phyloP scores from a whole-genome alignment of 2,329 filamentous ascomycete genomes.

The Dichotomopilus funicola region DNA sequence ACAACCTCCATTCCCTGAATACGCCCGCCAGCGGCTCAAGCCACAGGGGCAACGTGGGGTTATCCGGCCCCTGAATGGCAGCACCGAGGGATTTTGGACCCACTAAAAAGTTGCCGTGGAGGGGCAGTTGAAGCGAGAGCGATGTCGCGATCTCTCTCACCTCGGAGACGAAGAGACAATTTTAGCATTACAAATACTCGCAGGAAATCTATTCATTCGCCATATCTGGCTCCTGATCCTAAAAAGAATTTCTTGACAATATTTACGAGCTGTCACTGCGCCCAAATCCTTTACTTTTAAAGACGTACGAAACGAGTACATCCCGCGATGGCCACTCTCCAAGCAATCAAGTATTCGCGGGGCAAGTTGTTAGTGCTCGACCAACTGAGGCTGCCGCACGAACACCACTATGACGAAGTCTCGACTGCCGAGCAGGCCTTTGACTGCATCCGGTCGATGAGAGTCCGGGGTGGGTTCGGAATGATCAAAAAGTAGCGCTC shows the following conservation, averaged over 20 bases:
- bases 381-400: conserved; percentile 75
- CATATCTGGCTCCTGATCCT: too few species aligned
- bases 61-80: too few species aligned
- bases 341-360: conserved; percentile 70
- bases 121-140: conserved; percentile 1
- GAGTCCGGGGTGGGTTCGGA: conserved; percentile 51
- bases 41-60: too few species aligned
- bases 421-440: conserved; percentile 68
- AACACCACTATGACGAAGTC: conserved; percentile 70
- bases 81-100: too few species aligned
- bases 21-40: too few species aligned
- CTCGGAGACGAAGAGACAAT: conserved; percentile 6
- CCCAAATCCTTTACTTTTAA: too few species aligned
- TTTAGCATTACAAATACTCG: background rate
- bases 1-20: too few species aligned
- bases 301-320: too few species aligned
- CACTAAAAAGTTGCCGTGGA: conserved; percentile 5
- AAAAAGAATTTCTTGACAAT: too few species aligned
- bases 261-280: too few species aligned
- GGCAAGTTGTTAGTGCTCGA: conserved; percentile 72
- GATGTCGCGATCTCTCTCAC: conserved; percentile 6
- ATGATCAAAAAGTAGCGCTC: background rate
- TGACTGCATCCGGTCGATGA: conserved; percentile 76
- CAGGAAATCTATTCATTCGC: too few species aligned
- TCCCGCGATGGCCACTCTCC: conserved; percentile 49